Evolutionary conservation across 352 stramenopile genomes (phyloP), one percentile per base, ranked within the genome.

Genomic region (Phytophthora boehmeriae): DNA sequence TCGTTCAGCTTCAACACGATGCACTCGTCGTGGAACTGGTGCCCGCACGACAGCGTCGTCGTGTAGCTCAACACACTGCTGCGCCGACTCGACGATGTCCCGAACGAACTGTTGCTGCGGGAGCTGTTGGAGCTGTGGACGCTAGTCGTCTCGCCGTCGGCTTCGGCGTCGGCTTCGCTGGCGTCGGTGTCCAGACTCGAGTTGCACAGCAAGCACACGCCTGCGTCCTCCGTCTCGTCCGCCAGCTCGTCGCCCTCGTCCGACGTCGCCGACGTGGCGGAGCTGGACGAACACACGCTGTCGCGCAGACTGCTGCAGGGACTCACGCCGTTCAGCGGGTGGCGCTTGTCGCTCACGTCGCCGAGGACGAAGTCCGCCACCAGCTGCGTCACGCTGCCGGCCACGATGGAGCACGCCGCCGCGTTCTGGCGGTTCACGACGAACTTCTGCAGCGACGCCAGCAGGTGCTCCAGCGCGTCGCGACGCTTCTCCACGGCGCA

Each of bases 1-100:
- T 77, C 66, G 65, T 88, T 88, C 30, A 88, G 68, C 58, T 75
- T 73, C 34, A 59, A 13, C 34, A 88, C 45, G 49, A 86, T 81
- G 65, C 78, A 88, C 61, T 88, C 78, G 43, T 88, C 75, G 62
- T 88, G 78, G 66, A 85, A 88, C 20, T 71, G 42, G 53, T 88
- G 78, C 34, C 75, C 78, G 35, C 78, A 88, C 19, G 60, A 34
- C 9, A 88, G 70, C 20, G 65, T 73, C 43, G 76, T 83, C 36
- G 68, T 73, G 56, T 76, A 81, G 54, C 51, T 66, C 39, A 64
- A 50, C 22, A 57, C 46, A 4, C 43, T 61, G 53, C 54, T 59
- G 65, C 49, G 44, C 8, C 48, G 36, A 17, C 50, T 63, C 22
- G 51, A 58, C 3, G 57, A 51, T 10, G 56, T 45, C 23, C 46